Conservation (phyloP, 805 yeast species). For the Wickerhamiella australiensis region DNA sequence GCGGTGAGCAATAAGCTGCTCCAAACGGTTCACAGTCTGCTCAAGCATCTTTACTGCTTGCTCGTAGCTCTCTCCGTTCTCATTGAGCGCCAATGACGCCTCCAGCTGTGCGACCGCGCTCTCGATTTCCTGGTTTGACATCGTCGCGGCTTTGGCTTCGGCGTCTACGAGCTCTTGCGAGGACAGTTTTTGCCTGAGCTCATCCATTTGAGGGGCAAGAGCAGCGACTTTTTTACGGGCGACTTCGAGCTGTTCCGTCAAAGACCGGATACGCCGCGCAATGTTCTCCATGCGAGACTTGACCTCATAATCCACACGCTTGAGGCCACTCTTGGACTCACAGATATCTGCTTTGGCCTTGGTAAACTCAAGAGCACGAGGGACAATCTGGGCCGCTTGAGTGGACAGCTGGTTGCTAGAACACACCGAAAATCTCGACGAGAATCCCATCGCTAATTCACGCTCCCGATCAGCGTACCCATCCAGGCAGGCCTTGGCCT, state of each 20-base stretch:
- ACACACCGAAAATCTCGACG: neutral
- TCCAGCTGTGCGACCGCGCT: slow-evolving; percentile 4
- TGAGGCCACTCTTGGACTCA: neutral
- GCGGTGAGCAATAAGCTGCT: slow-evolving; percentile 1
- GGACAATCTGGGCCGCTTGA: neutral
- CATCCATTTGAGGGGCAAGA: slow-evolving; percentile 2
- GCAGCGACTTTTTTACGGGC: slow-evolving; percentile 5
- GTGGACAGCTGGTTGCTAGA: neutral
- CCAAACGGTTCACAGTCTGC: slow-evolving; percentile 8
- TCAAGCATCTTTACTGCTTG: slow-evolving; percentile 12
- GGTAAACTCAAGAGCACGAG: neutral
- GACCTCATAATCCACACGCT: slow-evolving; percentile 7
- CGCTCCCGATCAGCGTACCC: neutral
- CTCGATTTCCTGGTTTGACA: neutral
- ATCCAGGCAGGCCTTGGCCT: neutral
- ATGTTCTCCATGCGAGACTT: slow-evolving; percentile 12
- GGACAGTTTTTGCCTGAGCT: neutral
- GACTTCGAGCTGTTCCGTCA: slow-evolving; percentile 4
- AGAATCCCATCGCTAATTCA: neutral
- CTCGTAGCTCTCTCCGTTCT: slow-evolving; percentile 13
- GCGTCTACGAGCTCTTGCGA: slow-evolving; percentile 3
- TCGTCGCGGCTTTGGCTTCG: slow-evolving; percentile 4
- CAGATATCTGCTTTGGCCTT: neutral
- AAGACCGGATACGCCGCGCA: slow-evolving; percentile 7
- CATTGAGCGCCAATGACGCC: slow-evolving; percentile 9